These are phyloP conservation scores for Calycina marina DNA, from an alignment of 2,329 filamentous ascomycete species.

Conservation along the genomic window DNA sequence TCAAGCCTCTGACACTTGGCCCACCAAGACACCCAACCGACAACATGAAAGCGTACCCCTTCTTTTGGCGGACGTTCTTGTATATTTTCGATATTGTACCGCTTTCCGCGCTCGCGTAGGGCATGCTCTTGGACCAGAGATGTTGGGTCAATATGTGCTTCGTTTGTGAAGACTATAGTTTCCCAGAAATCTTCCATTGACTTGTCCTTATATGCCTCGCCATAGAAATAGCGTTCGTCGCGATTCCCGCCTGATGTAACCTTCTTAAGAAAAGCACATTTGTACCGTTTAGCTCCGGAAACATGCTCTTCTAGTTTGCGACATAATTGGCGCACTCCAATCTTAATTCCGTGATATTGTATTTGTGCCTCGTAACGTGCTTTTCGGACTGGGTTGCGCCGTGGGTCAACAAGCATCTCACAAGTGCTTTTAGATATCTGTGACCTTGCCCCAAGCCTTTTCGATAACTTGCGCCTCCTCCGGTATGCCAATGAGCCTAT, in stretches of 20 bases:
- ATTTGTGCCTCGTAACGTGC: background rate
- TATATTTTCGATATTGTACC: background rate
- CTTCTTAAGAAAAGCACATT: slow-evolving; percentile 3
- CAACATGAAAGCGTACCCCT: slow-evolving; percentile 1
- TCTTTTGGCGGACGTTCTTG: too few species aligned
- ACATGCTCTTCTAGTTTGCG: background rate
- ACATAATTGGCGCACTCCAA: background rate
- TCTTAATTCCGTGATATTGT: background rate
- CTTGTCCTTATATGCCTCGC: slow-evolving; percentile 1
- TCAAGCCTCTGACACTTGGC: background rate
- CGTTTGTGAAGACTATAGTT: slow-evolving; percentile 6
- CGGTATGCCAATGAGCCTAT: background rate
- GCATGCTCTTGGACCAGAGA: background rate
- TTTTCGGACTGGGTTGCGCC: background rate
- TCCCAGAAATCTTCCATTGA: slow-evolving; percentile 1
- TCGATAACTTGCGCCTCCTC: background rate
- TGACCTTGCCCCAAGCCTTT: background rate
- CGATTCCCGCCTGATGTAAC: background rate
- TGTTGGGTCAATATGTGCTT: slow-evolving; percentile 3
- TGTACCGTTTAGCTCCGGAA: background rate
- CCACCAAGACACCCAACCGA: background rate
- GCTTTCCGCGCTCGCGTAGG: background rate
- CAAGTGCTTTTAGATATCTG: background rate
- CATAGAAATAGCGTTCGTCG: background rate
- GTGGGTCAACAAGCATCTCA: too few species aligned